These are phyloP conservation scores for Ogataea pini DNA, from an alignment of 805 yeast species.

Conservation along the genomic window DNA sequence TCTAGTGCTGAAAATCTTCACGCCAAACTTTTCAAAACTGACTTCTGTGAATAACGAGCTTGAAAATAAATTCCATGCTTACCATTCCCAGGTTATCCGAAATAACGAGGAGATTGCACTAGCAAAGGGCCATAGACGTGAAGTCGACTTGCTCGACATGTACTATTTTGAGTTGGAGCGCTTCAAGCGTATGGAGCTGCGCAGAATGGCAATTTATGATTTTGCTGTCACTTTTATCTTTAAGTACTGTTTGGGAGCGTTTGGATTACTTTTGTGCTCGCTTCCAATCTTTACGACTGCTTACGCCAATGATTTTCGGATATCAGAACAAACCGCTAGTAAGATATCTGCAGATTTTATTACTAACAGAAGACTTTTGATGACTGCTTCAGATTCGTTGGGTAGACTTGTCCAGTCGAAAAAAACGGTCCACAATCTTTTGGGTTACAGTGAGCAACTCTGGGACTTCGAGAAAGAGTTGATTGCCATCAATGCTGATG, in stretches of 20 bases:
- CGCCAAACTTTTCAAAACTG: slow-evolving; percentile 87
- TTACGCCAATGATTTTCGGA: slow-evolving; percentile 40
- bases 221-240: slow-evolving; percentile 85
- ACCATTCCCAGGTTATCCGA: slow-evolving; percentile 77
- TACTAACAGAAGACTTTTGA: slow-evolving; percentile 79
- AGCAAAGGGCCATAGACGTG: slow-evolving; percentile 77
- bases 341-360: slow-evolving; percentile 77
- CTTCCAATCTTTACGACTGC: slow-evolving; percentile 70
- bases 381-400: slow-evolving; percentile 84
- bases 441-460: slow-evolving; percentile 79
- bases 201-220: slow-evolving; percentile 74
- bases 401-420: slow-evolving; percentile 85
- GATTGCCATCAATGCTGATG: slow-evolving; percentile 44
- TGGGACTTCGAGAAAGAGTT: slow-evolving; percentile 68
- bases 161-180: slow-evolving; percentile 79
- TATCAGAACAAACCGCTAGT: slow-evolving; percentile 39
- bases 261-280: slow-evolving; percentile 84
- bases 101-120: slow-evolving; percentile 88
- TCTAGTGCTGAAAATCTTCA: slow-evolving; percentile 64
- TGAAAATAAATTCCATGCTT: slow-evolving; percentile 81
- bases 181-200: slow-evolving; percentile 72
- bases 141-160: slow-evolving; percentile 72
- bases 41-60: slow-evolving; percentile 74
- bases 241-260: slow-evolving; percentile 95
- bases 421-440: slow-evolving; percentile 77